These are phyloP conservation scores for Eucalyptus pauciflora DNA, from an alignment of 345 rosid genomes.

Conservation along the genomic window DNA sequence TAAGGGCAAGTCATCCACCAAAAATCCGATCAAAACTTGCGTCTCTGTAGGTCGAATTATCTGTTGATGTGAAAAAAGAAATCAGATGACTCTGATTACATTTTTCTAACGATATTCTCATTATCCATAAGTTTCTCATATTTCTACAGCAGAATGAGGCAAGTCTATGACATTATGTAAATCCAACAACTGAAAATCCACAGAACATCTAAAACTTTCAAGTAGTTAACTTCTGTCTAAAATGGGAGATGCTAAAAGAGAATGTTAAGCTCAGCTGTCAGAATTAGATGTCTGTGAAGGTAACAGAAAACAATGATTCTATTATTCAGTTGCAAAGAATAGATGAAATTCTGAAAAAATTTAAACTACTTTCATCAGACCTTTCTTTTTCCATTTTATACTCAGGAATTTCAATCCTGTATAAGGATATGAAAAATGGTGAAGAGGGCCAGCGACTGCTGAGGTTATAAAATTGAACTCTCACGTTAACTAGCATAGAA, in stretches of 20 bases:
- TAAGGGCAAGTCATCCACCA: slow-evolving; percentile 35
- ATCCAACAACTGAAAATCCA: not conserved
- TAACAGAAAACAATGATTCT: not conserved
- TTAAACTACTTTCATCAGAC: not conserved
- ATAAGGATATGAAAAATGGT: not conserved
- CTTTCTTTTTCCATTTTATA: not conserved
- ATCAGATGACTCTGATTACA: not conserved
- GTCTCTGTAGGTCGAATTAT: slow-evolving; percentile 60
- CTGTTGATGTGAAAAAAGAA: slow-evolving; percentile 12
- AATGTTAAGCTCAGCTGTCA: not conserved
- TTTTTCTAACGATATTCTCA: not conserved
- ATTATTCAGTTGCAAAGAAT: not conserved
- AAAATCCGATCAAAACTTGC: slow-evolving; percentile 50
- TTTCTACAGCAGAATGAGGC: not conserved
- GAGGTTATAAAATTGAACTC: not conserved
- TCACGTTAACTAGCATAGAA: not conserved
- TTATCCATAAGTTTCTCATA: not conserved
- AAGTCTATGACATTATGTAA: not conserved
- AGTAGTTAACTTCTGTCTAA: not conserved
- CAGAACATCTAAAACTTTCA: not conserved
- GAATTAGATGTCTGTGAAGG: not conserved
- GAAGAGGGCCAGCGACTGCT: not conserved
- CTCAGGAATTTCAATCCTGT: not conserved
- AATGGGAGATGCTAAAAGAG: not conserved
- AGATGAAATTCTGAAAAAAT: not conserved